Conservation (phyloP, 2,329 filamentous ascomycete species). For the Pseudogymnoascus sp. region DNA sequence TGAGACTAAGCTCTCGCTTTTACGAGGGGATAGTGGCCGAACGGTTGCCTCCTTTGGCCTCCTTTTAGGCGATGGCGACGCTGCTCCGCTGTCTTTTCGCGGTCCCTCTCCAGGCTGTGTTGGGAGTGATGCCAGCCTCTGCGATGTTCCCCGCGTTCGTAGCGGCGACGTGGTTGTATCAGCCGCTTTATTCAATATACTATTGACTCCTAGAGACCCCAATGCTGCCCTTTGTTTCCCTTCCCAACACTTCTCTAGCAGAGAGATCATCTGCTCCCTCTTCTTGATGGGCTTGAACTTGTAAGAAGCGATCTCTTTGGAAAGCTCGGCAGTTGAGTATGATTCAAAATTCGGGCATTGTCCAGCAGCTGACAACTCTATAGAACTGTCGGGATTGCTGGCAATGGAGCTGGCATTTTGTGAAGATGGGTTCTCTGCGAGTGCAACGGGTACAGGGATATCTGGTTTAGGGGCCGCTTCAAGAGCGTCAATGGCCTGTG, state of each 20-base stretch:
- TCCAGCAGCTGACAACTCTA: not conserved
- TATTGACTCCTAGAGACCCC: conserved; percentile 21
- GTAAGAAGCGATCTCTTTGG: conserved; percentile 53
- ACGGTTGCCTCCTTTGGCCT: conserved; percentile 9
- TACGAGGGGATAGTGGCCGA: conserved; percentile 12
- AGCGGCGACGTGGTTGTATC: conserved; percentile 9
- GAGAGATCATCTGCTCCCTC: conserved; percentile 58
- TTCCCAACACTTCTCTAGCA: conserved; percentile 64
- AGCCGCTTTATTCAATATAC: not conserved
- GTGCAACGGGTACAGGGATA: not conserved
- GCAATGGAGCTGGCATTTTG: not conserved
- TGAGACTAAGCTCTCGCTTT: conserved; percentile 16
- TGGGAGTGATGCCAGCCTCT: conserved; percentile 27
- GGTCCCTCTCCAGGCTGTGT: conserved; percentile 36
- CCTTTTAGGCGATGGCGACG: not conserved
- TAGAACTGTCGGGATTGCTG: not conserved
- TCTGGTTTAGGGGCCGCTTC: not conserved
- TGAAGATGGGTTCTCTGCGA: not conserved
- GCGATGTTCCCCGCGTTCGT: conserved; percentile 17
- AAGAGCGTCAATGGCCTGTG: not conserved
- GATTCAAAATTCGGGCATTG: conserved; percentile 48
- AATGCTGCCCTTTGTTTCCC: conserved; percentile 39
- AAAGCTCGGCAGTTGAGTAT: conserved; percentile 55
- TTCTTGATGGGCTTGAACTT: conserved; percentile 67
- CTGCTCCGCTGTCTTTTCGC: conserved; percentile 28